Evolutionary conservation across 495 filamentous ascomycete species (phyloP).

Genomic region (Collariella sp.): DNA sequence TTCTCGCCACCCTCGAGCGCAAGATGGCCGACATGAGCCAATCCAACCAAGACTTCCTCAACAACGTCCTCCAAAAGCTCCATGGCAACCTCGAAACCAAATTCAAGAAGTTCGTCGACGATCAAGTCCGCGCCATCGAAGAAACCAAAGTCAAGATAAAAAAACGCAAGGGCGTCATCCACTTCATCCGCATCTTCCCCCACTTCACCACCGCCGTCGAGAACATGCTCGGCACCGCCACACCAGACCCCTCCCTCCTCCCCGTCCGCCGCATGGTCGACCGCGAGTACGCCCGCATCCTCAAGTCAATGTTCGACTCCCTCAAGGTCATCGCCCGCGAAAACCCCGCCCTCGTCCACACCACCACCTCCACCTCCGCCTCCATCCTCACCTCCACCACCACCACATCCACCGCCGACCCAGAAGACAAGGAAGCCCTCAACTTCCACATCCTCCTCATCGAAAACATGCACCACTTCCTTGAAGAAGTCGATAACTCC

Average conservation of each 20-base stretch:
- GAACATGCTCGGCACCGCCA: slow-evolving; percentile 61
- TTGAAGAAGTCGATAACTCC: slow-evolving; percentile 75
- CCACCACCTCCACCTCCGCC: background rate
- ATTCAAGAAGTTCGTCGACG: slow-evolving; percentile 85
- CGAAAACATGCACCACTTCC: slow-evolving; percentile 97
- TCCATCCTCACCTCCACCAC: background rate
- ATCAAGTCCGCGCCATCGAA: slow-evolving; percentile 90
- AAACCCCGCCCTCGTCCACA: slow-evolving; percentile 52
- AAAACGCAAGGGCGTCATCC: slow-evolving; percentile 92
- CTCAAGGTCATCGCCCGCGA: slow-evolving; percentile 94
- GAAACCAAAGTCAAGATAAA: slow-evolving; percentile 99
- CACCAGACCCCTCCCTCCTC: slow-evolving; percentile 50
- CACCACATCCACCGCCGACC: slow-evolving; percentile 36
- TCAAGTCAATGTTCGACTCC: slow-evolving; percentile 94
- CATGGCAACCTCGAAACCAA: slow-evolving; percentile 65
- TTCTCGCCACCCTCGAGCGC: slow-evolving; percentile 70
- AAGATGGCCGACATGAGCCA: slow-evolving; percentile 70
- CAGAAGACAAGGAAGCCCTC: slow-evolving; percentile 90
- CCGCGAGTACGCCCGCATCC: slow-evolving; percentile 77
- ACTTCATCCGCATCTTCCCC: slow-evolving; percentile 88
- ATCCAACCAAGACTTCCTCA: slow-evolving; percentile 84
- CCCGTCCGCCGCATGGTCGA: slow-evolving; percentile 70
- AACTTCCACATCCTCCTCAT: slow-evolving; percentile 96
- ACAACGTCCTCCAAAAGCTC: slow-evolving; percentile 67
- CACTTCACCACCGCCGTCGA: slow-evolving; percentile 72